These are phyloP conservation scores for Vachellia pachyceras DNA, from an alignment of 306 rosid genomes.

Conservation along the genomic window DNA sequence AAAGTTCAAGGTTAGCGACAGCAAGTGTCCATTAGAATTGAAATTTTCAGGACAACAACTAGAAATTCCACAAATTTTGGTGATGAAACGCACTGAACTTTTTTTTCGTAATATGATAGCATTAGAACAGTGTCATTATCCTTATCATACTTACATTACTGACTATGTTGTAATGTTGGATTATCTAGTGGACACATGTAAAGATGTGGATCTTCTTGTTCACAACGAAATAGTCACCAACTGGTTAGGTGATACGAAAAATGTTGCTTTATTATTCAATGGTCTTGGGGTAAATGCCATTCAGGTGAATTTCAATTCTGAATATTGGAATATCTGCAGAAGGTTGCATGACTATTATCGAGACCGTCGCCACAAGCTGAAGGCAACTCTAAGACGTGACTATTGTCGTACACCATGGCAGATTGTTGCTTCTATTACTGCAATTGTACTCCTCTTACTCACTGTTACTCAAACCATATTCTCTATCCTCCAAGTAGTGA, in stretches of 20 bases:
- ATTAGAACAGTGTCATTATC: not conserved
- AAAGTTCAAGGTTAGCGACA: not conserved
- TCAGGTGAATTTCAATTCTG: not conserved
- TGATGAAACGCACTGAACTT: rapidly evolving
- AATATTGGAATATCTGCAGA: not conserved
- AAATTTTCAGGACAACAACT: not conserved
- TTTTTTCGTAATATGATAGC: not conserved
- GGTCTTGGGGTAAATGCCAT: not conserved
- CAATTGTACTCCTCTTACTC: not conserved
- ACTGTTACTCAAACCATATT: not conserved
- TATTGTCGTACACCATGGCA: constrained; percentile 13
- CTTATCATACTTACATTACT: not conserved
- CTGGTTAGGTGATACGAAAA: too few relatives aligned
- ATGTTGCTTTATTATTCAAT: not conserved
- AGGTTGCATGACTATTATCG: too few relatives aligned
- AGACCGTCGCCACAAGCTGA: too few relatives aligned
- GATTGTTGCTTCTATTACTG: too few relatives aligned
- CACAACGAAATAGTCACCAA: too few relatives aligned
- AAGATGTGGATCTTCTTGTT: too few relatives aligned
- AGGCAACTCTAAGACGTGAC: too few relatives aligned
- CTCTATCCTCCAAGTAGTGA: too few relatives aligned
- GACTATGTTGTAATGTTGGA: not conserved
- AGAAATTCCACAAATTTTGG: not conserved
- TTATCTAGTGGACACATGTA: not conserved
- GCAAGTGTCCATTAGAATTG: not conserved